Conservation (phyloP, 139 green algal species). For the Chlorella sorokiniana region DNA sequence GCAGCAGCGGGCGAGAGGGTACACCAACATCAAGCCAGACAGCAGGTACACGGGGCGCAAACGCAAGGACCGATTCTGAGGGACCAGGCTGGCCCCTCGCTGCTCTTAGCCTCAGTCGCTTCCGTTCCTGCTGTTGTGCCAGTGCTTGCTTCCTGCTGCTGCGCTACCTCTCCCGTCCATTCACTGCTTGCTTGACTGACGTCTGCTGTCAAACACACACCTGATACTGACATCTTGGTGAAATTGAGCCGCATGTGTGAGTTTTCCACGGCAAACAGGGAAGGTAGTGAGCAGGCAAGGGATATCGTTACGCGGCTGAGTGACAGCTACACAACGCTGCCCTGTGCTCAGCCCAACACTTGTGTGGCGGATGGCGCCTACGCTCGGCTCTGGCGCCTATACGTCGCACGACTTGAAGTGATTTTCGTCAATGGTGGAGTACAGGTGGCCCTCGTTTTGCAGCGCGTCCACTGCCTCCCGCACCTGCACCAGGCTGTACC, state of each 20-base stretch:
- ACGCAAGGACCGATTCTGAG: conserved; percentile 69
- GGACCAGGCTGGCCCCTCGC: neutral
- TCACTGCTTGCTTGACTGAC: too few species aligned
- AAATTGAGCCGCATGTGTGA: too few species aligned
- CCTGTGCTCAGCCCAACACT: too few species aligned
- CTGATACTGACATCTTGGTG: too few species aligned
- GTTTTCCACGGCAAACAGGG: too few species aligned
- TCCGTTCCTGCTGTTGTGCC: neutral
- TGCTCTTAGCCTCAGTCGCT: neutral
- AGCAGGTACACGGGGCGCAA: conserved; percentile 96
- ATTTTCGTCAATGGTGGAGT: conserved; percentile 79
- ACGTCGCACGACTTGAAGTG: conserved; percentile 63
- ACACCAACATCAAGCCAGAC: conserved; percentile 80
- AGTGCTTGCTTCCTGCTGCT: neutral
- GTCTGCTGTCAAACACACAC: too few species aligned
- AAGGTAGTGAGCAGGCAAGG: too few species aligned
- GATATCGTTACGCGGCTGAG: too few species aligned
- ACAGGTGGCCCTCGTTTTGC: conserved; percentile 75
- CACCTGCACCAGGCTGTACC: conserved; percentile 51
- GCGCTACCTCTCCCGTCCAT: neutral
- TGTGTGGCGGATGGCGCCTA: too few species aligned
- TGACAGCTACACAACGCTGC: too few species aligned
- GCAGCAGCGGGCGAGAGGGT: conserved; percentile 78
- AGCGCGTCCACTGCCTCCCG: conserved; percentile 57
- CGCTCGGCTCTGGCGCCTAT: neutral